Evolutionary conservation across 2,329 filamentous ascomycete species (phyloP).

Genomic region (Penicillium capsulatum): DNA sequence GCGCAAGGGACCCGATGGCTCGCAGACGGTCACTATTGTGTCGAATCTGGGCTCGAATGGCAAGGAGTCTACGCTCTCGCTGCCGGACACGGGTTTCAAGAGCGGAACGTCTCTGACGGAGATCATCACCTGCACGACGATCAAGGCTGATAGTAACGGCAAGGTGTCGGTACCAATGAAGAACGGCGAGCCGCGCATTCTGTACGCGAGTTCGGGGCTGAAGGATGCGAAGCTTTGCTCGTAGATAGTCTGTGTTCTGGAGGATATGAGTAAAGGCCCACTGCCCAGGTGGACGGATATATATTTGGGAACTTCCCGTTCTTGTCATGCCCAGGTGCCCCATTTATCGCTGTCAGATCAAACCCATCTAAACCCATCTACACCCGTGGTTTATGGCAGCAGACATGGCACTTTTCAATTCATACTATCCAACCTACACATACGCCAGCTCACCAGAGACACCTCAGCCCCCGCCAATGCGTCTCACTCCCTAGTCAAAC

Average conservation of each 20-base stretch:
- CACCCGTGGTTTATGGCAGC: no score
- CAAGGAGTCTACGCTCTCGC: constrained; percentile 23
- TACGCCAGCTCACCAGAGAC: no score
- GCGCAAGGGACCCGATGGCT: constrained; percentile 40
- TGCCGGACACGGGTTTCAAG: constrained; percentile 23
- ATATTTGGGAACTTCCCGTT: no score
- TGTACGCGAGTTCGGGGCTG: constrained; percentile 22
- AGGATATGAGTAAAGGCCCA: no score
- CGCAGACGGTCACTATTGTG: constrained; percentile 41
- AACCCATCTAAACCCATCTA: no score
- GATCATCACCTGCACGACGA: constrained; percentile 38
- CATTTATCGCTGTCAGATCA: no score
- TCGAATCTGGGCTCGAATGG: constrained; percentile 39
- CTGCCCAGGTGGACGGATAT: no score
- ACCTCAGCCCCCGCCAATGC: no score
- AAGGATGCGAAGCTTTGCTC: constrained; percentile 13
- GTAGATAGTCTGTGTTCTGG: constrained; percentile 4
- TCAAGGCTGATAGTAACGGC: constrained; percentile 43
- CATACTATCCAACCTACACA: no score
- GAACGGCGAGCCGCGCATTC: constrained; percentile 42
- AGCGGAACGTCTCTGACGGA: constrained; percentile 26
- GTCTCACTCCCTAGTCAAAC: no score
- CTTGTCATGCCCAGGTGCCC: no score
- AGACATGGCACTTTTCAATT: no score
- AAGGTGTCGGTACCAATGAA: constrained; percentile 44